Base-by-base conservation (phyloP, 2,329 filamentous ascomycete species). In the Cladosporium colombiae region DNA sequence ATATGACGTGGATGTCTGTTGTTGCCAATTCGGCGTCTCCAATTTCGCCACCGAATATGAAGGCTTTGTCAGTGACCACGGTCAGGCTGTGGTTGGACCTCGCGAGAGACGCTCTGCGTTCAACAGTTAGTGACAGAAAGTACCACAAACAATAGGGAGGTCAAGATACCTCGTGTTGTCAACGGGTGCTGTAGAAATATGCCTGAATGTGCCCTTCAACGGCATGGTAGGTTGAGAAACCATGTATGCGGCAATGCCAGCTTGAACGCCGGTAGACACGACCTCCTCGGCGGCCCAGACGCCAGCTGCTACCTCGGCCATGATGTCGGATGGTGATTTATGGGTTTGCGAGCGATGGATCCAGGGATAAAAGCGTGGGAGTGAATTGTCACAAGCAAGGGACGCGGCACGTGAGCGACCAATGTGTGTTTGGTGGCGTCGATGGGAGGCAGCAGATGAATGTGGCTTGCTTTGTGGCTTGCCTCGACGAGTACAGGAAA, bases 31-130 rank as follows among this genome's bases (percentile, higher is more conserved):
- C 70, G n/a, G 74, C 74, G 7, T 73, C 70, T 1, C 73, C 68
- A 27, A 75, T 78, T 40, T 76, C 73, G 56, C 80, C 81, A 44
- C 80, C 80, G 65, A 81, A 82, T 27, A 82, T 76, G 68, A 80
- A 81, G 5, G 80, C 79, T 68, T 79, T 81, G 69, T 80, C 77
- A 46, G 73, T 70, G 35, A 81, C 70, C 1, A 80, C 72, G 1
- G 76, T 80, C 25, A 81, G 62, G 5, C 76, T 78, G 65, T 81
- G 79, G 58, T 78, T 76, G 65, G 75, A 71, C 27, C 75, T 70
- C 13, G 71, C 67, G 13, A 76, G 66, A 3, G 74, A 74, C 13
- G 71, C 69, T 59, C 73, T 75, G 31, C 2, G 2, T 11, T 40
- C 6, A 16, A 11, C 5, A 3, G 27, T 63, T 8, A 63, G 61